Conservation (phyloP, 2,329 filamentous ascomycete genomes). For the Alternaria novae-zelandiae region DNA sequence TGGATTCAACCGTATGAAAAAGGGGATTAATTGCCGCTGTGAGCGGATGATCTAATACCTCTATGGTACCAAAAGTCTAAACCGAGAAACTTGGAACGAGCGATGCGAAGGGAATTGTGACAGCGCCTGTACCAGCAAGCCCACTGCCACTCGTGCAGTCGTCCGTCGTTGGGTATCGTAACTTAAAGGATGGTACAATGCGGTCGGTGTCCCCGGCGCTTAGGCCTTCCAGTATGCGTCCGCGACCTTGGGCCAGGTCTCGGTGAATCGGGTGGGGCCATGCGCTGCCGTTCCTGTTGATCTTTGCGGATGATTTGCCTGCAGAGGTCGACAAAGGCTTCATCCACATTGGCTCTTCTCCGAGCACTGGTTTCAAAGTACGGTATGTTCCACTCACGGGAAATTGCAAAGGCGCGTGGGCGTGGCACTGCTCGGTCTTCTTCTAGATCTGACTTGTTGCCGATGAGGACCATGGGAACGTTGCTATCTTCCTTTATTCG, state of each 20-base stretch:
- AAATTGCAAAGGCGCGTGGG: constrained; percentile 80
- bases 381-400: constrained; percentile 85
- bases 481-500: constrained; percentile 89
- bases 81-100: constrained; percentile 10
- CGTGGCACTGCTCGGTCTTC: constrained; percentile 81
- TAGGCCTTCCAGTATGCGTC: constrained; percentile 10
- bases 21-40: constrained; percentile 24
- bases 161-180: constrained; percentile 29
- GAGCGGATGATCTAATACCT: constrained; percentile 30
- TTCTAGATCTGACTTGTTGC: constrained; percentile 90
- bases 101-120: constrained; percentile 7
- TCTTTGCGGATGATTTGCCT: constrained; percentile 82
- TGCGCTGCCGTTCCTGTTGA: constrained; percentile 50
- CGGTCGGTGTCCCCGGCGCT: constrained; percentile 25
- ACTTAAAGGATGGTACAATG: constrained; percentile 39
- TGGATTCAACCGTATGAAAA: neutral
- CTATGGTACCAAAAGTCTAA: constrained; percentile 20
- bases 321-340: constrained; percentile 85
- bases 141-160: constrained; percentile 19
- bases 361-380: constrained; percentile 91
- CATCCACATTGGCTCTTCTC: constrained; percentile 84
- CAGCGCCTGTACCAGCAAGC: constrained; percentile 34
- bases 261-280: constrained; percentile 24
- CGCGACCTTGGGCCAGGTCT: constrained; percentile 17
- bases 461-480: constrained; percentile 86